Percentiles rank a stretch among this genome's conserved stretches.
Evolutionary conservation across 2,329 filamentous ascomycete genomes (phyloP).

Genomic region (Stachybotrys chartarum): DNA sequence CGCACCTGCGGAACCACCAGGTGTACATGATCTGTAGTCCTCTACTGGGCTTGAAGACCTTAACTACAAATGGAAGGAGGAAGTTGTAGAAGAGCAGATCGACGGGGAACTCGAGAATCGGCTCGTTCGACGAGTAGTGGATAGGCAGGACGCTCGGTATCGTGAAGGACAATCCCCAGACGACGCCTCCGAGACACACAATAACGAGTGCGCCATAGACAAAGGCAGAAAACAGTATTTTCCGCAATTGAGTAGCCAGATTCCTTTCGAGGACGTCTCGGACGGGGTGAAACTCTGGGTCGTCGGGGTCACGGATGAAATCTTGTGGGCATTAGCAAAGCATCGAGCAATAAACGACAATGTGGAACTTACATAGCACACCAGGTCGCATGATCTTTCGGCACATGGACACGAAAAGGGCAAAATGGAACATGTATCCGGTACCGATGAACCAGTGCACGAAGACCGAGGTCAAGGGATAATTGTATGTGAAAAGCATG

Average conservation of each 20-base stretch:
- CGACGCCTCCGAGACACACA: slow-evolving; percentile 86
- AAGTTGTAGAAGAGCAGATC: slow-evolving; percentile 97
- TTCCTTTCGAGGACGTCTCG: slow-evolving; percentile 92
- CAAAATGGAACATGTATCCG: slow-evolving; percentile 99
- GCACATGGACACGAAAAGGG: slow-evolving; percentile 97
- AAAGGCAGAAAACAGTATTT: slow-evolving; percentile 92
- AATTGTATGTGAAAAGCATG: slow-evolving; percentile 67
- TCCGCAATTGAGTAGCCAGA: slow-evolving; percentile 85
- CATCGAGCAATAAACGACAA: not conserved
- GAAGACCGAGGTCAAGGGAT: slow-evolving; percentile 85
- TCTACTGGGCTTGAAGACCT: slow-evolving; percentile 78
- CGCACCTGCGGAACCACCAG: slow-evolving; percentile 94
- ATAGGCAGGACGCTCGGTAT: slow-evolving; percentile 75
- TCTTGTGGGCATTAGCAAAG: slow-evolving; percentile 39
- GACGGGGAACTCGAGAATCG: slow-evolving; percentile 87
- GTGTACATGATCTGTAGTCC: slow-evolving; percentile 78
- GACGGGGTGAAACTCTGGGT: slow-evolving; percentile 96
- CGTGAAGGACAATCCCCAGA: slow-evolving; percentile 74
- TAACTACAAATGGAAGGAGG: slow-evolving; percentile 80
- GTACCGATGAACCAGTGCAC: slow-evolving; percentile 99
- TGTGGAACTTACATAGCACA: slow-evolving; percentile 68
- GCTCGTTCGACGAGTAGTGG: slow-evolving; percentile 87
- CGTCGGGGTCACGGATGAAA: slow-evolving; percentile 96
- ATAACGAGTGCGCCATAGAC: slow-evolving; percentile 93
- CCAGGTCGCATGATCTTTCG: slow-evolving; percentile 94